Evolutionary conservation across 2,329 filamentous ascomycete species (phyloP), one percentile per base, ranked within the genome.

Genomic region (Sporothrix sp.): DNA sequence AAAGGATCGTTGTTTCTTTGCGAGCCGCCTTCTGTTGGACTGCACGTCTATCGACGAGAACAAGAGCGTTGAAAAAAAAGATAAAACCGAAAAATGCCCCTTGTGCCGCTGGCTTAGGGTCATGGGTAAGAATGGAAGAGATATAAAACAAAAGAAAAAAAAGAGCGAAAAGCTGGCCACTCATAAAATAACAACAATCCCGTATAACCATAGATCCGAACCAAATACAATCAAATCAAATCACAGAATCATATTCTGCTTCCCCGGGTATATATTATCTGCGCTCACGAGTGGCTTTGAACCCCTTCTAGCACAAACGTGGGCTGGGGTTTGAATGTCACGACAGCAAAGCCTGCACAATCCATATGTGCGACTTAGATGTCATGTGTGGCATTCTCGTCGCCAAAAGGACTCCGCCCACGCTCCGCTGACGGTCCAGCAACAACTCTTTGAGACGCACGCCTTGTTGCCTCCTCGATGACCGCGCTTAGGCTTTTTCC

Each of bases 341-440:
- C n/a, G n/a, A n/a, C n/a, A n/a, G n/a, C n/a, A n/a, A n/a, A n/a
- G n/a, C n/a, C 32, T 16, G 32, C 20, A 36, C 5, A 10, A 28
- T 5, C 25, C 25, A 44, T 2, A 33, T 11, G 9, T 4, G 28
- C 25, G n/a, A 14, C n/a, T 54, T 48, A 56, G 64, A 60, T 71
- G 56, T 76, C 74, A 58, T 69, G 71, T 27, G 77, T 73, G 47
- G 76, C 78, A 58, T 81, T 70, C 58, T 78, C 74, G 56, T 81
- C 78, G 18, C 75, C 71, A 59, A 81, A 81, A 1, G 76, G 78
- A 57, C 75, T 78, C 52, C 60, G 60, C 47, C 66, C 61, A 52
- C 65, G 63, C 36, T 59, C 58, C 39, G 59, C 56, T 18, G 62
- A 59, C 35, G 57, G 59, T 30, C 51, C 40, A 61, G 59, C 60